Base-by-base conservation (phyloP, 108 stramenopile genomes). In the Schizochytrium sp. region DNA sequence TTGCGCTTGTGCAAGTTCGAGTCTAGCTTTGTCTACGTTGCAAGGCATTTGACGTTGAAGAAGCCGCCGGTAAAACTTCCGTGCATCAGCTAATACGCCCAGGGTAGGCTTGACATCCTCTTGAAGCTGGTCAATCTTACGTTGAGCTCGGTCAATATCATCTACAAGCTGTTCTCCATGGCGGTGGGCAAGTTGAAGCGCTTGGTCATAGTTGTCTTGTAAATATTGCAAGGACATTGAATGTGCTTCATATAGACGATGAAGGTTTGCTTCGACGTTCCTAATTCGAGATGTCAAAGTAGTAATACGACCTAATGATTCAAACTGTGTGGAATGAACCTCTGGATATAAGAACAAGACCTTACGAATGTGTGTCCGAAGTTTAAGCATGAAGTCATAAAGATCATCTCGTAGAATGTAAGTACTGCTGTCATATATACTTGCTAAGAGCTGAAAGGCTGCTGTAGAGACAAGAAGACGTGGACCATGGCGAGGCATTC, bases 101-200 rank as follows among this genome's bases (percentile, higher is more conserved):
- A 69, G 64, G 44, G 64, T 44, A 38, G 64, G 64, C 64, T 44
- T 10, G 28, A 44, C 64, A 44, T 7, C 64, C 40, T 10, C 15
- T 38, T 44, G 64, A 15, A 44, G 42, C 10, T 69, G 7, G 1
- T 12, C 64, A 8, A 69, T 7, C 5, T 15, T 15, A 44, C 64
- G 64, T 3, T 7, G 42, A 38, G 64, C 64, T 2, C 64, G 64
- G 5, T 69, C 64, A 15, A 69, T 69, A 44, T 69, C 64, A 44
- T 69, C 64, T 38, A 69, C 64, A 44, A 69, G 64, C 40, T 28
- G 64, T 28, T 7, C 64, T 38, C 64, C 64, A 15, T 69, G 64
- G 12, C 12, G 7, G 42, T 69, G 42, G 64, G 64, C 17, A 10
- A 17, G 10, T 10, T 17, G 57, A 17, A 58, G 13, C 57, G 57